Base-by-base conservation (phyloP, 2,329 filamentous ascomycete species). In the Phialocephala sp. region DNA sequence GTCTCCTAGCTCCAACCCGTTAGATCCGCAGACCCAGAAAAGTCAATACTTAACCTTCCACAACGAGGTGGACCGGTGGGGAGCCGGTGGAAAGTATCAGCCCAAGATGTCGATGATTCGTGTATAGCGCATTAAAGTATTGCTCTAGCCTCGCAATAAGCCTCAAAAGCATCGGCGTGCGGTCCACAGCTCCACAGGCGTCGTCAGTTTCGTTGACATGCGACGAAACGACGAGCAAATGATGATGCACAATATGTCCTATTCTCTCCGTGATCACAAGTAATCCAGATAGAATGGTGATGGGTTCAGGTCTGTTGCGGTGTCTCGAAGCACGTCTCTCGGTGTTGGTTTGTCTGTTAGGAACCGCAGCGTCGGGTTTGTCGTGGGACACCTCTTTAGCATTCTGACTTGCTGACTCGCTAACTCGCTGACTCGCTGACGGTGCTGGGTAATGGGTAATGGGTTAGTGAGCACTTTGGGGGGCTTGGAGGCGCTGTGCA, bases 171-270 rank as follows among this genome's bases (percentile, higher is more conserved):
- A 18, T 43, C 37, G 39, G 57, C 2, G 57, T 8, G 36, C 24
- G 36, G 18, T 37, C 56, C 24, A 20, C 35, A 22, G 60, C 54
- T 59, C 65, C 65, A 67, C 65, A 64, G 62, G 62, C 55, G 47
- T 67, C 65, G 65, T 67, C 62, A 64, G 59, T 62, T 50, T 55
- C n/a, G 12, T 8, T 12, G n/a, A 60, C 39, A 37, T 20, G 43
- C 41, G 41, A 50, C 43, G 41, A 50, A 39, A 36, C 45, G 18
- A 52, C 37, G 24, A 36, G 4, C 18, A 45, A 14, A 37, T 20
- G 54, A 36, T 56, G 55, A 57, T 57, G 32, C 55, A 22, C 8
- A 55, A 27, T 8, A 20, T 3, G 18, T 9, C n/a, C n/a, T 11
- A n/a, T 8, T 52, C 11, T 9, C n/a, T 12, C 47, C n/a, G 18